phyloP scores from a whole-genome alignment of 805 yeast species.

The Yamadazyma nakazawae region DNA sequence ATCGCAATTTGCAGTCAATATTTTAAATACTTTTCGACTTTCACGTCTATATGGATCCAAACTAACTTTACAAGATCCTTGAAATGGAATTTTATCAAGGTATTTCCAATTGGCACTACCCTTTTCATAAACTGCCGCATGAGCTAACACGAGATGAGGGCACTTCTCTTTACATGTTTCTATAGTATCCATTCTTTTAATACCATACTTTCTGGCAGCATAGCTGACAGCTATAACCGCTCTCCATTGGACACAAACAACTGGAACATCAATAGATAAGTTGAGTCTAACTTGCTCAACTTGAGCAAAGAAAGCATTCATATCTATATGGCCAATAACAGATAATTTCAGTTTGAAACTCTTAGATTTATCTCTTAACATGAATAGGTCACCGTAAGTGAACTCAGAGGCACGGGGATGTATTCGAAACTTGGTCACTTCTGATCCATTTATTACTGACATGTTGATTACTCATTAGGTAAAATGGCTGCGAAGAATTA shows the following conservation, averaged over 20 bases:
- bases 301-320: constrained; percentile 95
- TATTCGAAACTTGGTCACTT: constrained; percentile 3
- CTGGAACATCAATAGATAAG: constrained; percentile 65
- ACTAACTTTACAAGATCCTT: constrained; percentile 73
- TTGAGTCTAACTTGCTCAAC: constrained; percentile 79
- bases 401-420: constrained; percentile 33
- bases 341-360: constrained; percentile 68
- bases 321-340: constrained; percentile 80
- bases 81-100: constrained; percentile 53
- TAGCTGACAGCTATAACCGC: constrained; percentile 86
- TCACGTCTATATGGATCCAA: constrained; percentile 90
- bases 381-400: constrained; percentile 47
- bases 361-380: constrained; percentile 42
- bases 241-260: constrained; percentile 93
- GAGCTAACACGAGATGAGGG: constrained; percentile 72
- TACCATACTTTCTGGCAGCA: constrained; percentile 83
- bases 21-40: constrained; percentile 69
- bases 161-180: constrained; percentile 71
- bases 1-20: constrained; percentile 61
- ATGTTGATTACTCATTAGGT: background rate
- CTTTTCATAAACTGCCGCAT: constrained; percentile 88
- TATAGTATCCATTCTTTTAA: constrained; percentile 71
- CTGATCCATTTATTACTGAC: constrained; percentile 8
- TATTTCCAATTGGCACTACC: constrained; percentile 87
- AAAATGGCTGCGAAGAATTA: constrained; percentile 1